Conservation (phyloP, 2,329 filamentous ascomycete genomes). For the Colletotrichum tropicale region DNA sequence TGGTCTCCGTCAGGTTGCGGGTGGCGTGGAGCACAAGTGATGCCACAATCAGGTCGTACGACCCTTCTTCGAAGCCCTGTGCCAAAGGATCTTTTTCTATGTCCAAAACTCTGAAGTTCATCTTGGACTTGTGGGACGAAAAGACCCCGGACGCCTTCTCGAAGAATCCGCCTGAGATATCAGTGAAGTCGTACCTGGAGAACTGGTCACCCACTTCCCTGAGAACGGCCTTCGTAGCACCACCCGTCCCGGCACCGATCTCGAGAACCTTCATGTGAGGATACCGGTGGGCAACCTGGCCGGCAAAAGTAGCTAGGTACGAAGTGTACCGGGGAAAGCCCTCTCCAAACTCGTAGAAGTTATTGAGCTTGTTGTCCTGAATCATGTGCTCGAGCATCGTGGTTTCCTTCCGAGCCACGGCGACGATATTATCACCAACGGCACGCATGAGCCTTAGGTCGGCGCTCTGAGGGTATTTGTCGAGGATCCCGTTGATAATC, state of each 20-base stretch:
- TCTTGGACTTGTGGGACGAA: neutral
- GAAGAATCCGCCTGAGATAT: slow-evolving; percentile 25
- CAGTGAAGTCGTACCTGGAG: slow-evolving; percentile 25
- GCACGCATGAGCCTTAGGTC: neutral
- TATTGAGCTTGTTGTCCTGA: slow-evolving; percentile 30
- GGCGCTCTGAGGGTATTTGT: neutral
- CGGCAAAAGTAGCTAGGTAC: neutral
- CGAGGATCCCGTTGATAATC: neutral
- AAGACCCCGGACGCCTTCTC: slow-evolving; percentile 27
- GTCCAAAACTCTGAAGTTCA: slow-evolving; percentile 31
- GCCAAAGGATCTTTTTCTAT: slow-evolving; percentile 28
- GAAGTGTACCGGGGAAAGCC: neutral
- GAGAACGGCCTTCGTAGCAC: slow-evolving; percentile 19
- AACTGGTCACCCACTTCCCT: neutral
- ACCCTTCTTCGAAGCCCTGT: slow-evolving; percentile 28
- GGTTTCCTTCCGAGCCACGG: slow-evolving; percentile 32
- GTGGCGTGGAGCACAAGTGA: slow-evolving; percentile 33
- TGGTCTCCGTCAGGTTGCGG: slow-evolving; percentile 19
- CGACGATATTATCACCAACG: slow-evolving; percentile 33
- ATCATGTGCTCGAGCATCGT: slow-evolving; percentile 35
- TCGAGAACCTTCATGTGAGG: slow-evolving; percentile 28
- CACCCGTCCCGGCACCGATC: slow-evolving; percentile 48
- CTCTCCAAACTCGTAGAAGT: slow-evolving; percentile 27
- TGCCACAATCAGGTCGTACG: slow-evolving; percentile 32
- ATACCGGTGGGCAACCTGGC: slow-evolving; percentile 9